Conservation (phyloP, 2,329 filamentous ascomycete species). For the Coniochaeta sp. region DNA sequence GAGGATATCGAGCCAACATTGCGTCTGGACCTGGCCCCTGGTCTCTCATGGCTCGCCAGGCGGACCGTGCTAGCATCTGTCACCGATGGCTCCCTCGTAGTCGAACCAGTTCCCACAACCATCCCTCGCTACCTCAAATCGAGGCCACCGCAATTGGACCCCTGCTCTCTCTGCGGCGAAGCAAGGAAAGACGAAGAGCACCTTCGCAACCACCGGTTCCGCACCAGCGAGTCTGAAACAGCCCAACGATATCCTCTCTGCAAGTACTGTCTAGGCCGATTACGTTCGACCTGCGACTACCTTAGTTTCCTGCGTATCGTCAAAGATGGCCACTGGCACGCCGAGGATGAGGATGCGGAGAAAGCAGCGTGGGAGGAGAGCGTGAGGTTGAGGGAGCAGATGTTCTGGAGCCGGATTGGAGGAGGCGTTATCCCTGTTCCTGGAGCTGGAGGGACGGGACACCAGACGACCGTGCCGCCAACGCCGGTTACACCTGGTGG, state of each 20-base stretch:
- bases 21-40: constrained; percentile 80
- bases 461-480: neutral
- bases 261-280: constrained; percentile 74
- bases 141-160: constrained; percentile 47
- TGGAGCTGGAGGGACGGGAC: neutral
- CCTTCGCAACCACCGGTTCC: constrained; percentile 78
- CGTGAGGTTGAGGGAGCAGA: constrained; percentile 79
- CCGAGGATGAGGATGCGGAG: constrained; percentile 76
- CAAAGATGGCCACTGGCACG: constrained; percentile 85
- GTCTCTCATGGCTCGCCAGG: constrained; percentile 87
- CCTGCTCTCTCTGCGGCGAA: constrained; percentile 88
- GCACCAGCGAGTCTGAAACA: constrained; percentile 77
- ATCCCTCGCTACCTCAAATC: constrained; percentile 26
- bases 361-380: constrained; percentile 93
- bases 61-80: constrained; percentile 78
- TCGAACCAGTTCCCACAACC: constrained; percentile 73
- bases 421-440: constrained; percentile 74
- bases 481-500: neutral
- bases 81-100: constrained; percentile 76
- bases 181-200: constrained; percentile 63
- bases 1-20: constrained; percentile 96
- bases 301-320: constrained; percentile 86
- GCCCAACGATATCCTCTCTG: constrained; percentile 88
- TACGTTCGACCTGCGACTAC: constrained; percentile 87
- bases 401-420: constrained; percentile 94